Percentiles rank a stretch among this genome's conserved stretches.
These are phyloP conservation scores for Rhizopogon vinicolor DNA, from an alignment of 768 basidiomycete genomes.

Conservation along the genomic window DNA sequence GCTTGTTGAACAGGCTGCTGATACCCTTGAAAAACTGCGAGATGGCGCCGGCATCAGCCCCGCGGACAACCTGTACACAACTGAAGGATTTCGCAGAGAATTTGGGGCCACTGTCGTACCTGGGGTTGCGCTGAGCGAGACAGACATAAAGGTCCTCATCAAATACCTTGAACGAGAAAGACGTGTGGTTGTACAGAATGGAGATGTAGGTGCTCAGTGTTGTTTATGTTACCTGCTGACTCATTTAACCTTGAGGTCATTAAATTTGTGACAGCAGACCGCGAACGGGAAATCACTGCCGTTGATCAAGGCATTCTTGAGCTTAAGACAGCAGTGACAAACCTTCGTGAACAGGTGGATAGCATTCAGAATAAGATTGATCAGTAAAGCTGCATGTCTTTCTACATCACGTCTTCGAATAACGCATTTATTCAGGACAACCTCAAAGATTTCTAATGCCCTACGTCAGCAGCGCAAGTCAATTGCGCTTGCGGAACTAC, in stretches of 20 bases:
- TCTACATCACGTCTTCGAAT: background rate
- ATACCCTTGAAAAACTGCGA: conserved; percentile 42
- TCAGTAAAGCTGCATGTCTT: conserved; percentile 44
- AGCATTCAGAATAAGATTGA: conserved; percentile 66
- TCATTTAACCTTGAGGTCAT: conserved; percentile 49
- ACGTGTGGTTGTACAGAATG: conserved; percentile 54
- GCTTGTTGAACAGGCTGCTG: conserved; percentile 65
- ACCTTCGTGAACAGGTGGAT: conserved; percentile 65
- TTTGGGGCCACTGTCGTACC: conserved; percentile 47
- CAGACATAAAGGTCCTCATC: conserved; percentile 66
- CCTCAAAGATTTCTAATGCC: conserved; percentile 58
- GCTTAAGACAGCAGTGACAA: conserved; percentile 65
- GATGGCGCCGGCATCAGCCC: conserved; percentile 35
- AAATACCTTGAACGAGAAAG: conserved; percentile 79
- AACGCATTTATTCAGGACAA: conserved; percentile 44
- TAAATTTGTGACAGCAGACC: conserved; percentile 58
- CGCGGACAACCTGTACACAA: conserved; percentile 58
- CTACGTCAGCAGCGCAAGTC: conserved; percentile 68
- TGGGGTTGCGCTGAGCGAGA: conserved; percentile 45
- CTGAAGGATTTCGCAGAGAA: conserved; percentile 53
- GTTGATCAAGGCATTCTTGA: conserved; percentile 82
- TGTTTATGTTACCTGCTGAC: background rate
- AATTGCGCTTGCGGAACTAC: conserved; percentile 71
- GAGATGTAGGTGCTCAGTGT: conserved; percentile 47
- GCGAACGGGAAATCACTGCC: conserved; percentile 50